These are phyloP conservation scores for Mortierella sp. DNA, from an alignment of 371 early-diverging fungal species.

Conservation along the genomic window DNA sequence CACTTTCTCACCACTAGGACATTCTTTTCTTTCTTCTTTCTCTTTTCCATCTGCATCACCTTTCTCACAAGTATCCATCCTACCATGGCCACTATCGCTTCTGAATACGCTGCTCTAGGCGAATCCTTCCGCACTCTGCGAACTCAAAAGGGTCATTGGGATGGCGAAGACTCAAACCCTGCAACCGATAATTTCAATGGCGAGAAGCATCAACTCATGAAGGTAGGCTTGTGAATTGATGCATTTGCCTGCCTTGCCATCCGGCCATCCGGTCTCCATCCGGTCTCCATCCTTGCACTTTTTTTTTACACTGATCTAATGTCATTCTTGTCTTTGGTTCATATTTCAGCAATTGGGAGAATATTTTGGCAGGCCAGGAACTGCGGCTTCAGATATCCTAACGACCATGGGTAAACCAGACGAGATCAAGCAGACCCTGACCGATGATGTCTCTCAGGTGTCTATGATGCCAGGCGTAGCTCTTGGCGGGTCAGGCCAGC, in stretches of 20 bases:
- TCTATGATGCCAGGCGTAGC: constrained; percentile 57
- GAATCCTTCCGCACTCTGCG: constrained; percentile 58
- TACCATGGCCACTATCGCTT: constrained; percentile 36
- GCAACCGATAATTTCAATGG: constrained; percentile 64
- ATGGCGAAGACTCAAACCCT: constrained; percentile 60
- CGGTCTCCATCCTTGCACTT: background rate
- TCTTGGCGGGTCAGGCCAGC: constrained; percentile 19
- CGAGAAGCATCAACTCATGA: constrained; percentile 62
- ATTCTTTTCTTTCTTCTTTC: background rate
- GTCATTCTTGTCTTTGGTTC: background rate
- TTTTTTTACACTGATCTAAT: background rate
- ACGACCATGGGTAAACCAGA: constrained; percentile 65
- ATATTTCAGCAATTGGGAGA: constrained; percentile 52
- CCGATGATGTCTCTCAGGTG: constrained; percentile 25
- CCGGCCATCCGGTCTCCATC: no score
- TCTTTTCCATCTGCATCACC: constrained; percentile 3
- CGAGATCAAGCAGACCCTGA: constrained; percentile 56
- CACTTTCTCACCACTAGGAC: no score
- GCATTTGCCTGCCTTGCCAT: background rate
- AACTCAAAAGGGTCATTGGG: constrained; percentile 61
- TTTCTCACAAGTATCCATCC: background rate
- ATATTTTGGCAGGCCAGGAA: constrained; percentile 57
- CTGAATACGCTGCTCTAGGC: constrained; percentile 52
- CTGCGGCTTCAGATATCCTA: constrained; percentile 56
- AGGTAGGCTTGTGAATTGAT: constrained; percentile 35